Evolutionary conservation across 108 stramenopile genomes (phyloP).

Genomic region (Mediolabrus comicus): DNA sequence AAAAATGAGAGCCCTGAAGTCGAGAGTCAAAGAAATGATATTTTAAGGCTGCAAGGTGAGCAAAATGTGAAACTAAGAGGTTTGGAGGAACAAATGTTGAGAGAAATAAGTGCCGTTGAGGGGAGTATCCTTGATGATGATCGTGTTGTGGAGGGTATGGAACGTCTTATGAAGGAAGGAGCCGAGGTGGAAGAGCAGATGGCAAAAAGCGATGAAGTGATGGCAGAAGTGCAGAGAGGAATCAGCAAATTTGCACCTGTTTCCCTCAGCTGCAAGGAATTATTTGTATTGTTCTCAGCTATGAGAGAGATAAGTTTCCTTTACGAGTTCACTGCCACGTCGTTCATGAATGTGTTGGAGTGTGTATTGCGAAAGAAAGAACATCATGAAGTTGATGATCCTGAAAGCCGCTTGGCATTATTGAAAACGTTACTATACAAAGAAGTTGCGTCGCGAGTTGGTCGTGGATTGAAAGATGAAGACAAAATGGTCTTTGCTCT

Average conservation of each 20-base stretch:
- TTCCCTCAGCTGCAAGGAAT: slow-evolving; percentile 71
- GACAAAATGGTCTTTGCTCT: slow-evolving; percentile 95
- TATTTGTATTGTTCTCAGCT: slow-evolving; percentile 66
- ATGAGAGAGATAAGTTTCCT: slow-evolving; percentile 75
- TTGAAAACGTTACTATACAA: slow-evolving; percentile 72
- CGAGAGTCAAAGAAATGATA: slow-evolving; percentile 77
- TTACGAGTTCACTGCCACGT: slow-evolving; percentile 81
- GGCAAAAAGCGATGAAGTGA: slow-evolving; percentile 83
- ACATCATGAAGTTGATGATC: slow-evolving; percentile 25
- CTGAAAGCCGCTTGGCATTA: slow-evolving; percentile 49
- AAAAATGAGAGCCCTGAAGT: slow-evolving; percentile 92
- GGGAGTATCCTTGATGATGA: slow-evolving; percentile 98
- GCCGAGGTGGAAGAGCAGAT: slow-evolving; percentile 93
- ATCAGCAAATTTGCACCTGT: slow-evolving; percentile 89
- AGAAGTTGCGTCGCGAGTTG: slow-evolving; percentile 87
- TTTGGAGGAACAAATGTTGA: slow-evolving; percentile 95
- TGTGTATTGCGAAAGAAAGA: slow-evolving; percentile 55
- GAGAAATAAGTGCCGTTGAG: slow-evolving; percentile 90
- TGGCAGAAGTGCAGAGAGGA: slow-evolving; percentile 84
- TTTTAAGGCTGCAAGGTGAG: slow-evolving; percentile 92
- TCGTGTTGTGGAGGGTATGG: slow-evolving; percentile 92
- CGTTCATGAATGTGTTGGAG: slow-evolving; percentile 84
- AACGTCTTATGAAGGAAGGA: slow-evolving; percentile 94
- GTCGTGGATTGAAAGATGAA: slow-evolving; percentile 81
- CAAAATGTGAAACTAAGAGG: slow-evolving; percentile 93